These are phyloP conservation scores for Botrytis sinoallii DNA, from an alignment of 2,329 filamentous ascomycete species.

Conservation along the genomic window DNA sequence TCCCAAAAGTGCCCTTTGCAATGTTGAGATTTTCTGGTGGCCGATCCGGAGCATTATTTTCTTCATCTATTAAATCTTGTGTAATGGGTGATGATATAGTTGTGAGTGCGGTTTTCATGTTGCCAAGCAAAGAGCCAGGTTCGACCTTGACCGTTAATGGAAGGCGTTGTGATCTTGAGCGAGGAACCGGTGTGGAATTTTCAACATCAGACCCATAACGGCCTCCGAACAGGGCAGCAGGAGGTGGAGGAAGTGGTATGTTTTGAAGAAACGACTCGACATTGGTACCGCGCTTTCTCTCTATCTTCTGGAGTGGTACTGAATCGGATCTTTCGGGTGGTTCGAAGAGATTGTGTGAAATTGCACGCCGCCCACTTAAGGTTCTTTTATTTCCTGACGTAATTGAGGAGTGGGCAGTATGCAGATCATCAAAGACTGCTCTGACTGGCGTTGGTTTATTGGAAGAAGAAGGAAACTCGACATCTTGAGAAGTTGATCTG, in stretches of 20 bases:
- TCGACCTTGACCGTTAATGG: background rate
- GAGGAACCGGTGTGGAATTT: constrained; percentile 10
- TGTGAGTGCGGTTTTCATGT: constrained; percentile 18
- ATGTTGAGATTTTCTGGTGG: constrained; percentile 8
- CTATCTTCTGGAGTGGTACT: constrained; percentile 28
- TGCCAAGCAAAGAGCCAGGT: constrained; percentile 9
- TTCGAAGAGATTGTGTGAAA: constrained; percentile 16
- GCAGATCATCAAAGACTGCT: constrained; percentile 34
- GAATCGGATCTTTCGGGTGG: constrained; percentile 23
- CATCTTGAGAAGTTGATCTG: constrained; percentile 16
- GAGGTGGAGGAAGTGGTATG: constrained; percentile 23
- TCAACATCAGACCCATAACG: constrained; percentile 9
- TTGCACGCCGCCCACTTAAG: constrained; percentile 12
- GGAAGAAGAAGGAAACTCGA: background rate
- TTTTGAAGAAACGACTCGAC: constrained; percentile 19
- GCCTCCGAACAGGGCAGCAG: constrained; percentile 13
- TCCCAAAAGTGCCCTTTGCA: constrained; percentile 3
- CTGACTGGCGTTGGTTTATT: constrained; percentile 26
- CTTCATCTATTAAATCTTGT: background rate
- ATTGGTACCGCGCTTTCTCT: constrained; percentile 6
- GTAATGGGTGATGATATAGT: constrained; percentile 14
- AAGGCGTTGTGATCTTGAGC: constrained; percentile 13
- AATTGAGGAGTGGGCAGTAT: constrained; percentile 34
- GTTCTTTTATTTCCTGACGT: constrained; percentile 31
- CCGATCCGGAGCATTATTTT: constrained; percentile 1